A percentile compares a stretch with the other conserved stretches of the same genome.
These are phyloP conservation scores for Soucietia sequanensis DNA, from an alignment of 805 yeast species.

Conservation along the genomic window DNA sequence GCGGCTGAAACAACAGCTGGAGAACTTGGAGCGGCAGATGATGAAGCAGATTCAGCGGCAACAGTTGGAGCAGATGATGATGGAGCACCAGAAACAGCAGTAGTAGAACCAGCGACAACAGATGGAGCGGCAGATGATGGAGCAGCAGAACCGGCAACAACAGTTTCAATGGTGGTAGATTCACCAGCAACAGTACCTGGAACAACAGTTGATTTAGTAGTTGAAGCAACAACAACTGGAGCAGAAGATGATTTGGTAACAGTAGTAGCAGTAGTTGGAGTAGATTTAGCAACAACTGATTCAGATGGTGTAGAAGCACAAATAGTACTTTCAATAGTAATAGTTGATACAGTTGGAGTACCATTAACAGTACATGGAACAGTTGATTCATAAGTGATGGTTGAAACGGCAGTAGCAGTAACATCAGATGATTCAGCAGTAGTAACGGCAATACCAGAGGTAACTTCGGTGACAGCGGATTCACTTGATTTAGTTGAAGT, in stretches of 20 bases:
- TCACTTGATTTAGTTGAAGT: conserved; percentile 3
- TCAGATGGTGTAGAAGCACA: background rate
- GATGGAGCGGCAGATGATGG: conserved; percentile 6
- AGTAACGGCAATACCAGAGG: too few relatives aligned
- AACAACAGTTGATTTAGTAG: conserved; percentile 4
- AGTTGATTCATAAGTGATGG: too few relatives aligned
- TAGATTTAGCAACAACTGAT: background rate
- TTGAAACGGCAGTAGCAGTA: too few relatives aligned
- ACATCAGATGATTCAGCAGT: too few relatives aligned
- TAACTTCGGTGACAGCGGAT: background rate
- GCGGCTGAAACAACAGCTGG: conserved; percentile 2
- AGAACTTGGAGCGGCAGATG: conserved; percentile 2
- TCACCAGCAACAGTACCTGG: conserved; percentile 5
- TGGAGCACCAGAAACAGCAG: conserved; percentile 8
- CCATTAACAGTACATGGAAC: background rate
- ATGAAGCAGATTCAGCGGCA: conserved; percentile 2
- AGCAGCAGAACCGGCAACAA: conserved; percentile 4
- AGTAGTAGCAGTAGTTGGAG: conserved; percentile 1
- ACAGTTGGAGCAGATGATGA: conserved; percentile 6
- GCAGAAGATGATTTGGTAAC: conserved; percentile 8
- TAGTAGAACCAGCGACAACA: conserved; percentile 6
- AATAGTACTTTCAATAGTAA: too few relatives aligned
- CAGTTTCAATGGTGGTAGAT: conserved; percentile 1
- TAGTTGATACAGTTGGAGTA: conserved; percentile 1
- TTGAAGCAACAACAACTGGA: conserved; percentile 8